phyloP scores from a whole-genome alignment of 192 early-diverging fungal genomes.

The Globomyces pollinis-pini region DNA sequence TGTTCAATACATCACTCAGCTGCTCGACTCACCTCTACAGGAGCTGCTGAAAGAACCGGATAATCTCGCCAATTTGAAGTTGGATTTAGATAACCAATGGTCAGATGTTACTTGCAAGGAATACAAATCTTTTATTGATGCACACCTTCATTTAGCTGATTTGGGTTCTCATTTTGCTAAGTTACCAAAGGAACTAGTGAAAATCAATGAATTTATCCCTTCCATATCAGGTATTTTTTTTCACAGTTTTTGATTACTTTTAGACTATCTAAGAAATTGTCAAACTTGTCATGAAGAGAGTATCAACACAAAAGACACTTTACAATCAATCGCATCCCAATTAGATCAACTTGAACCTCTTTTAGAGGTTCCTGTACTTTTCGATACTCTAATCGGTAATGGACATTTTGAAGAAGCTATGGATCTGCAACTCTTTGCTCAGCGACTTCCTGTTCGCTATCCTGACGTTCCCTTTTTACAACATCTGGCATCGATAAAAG shows the following conservation, averaged over 20 bases:
- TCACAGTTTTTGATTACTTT: too few species aligned
- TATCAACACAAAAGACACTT: not conserved
- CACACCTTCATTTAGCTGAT: not conserved
- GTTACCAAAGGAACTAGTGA: not conserved
- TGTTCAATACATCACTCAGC: not conserved
- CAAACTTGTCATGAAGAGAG: not conserved
- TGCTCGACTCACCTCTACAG: not conserved
- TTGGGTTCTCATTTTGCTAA: not conserved
- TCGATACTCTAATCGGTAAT: slow-evolving; percentile 74
- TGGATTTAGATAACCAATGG: slow-evolving; percentile 1
- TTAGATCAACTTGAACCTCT: slow-evolving; percentile 53
- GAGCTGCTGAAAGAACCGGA: not conserved
- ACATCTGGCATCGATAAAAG: slow-evolving; percentile 26
- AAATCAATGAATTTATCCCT: not conserved
- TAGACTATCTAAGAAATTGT: too few species aligned
- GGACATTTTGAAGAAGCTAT: slow-evolving; percentile 80
- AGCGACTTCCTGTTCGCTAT: slow-evolving; percentile 50
- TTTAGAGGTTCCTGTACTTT: slow-evolving; percentile 68
- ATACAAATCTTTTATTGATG: slow-evolving; percentile 1
- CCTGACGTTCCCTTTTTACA: slow-evolving; percentile 48
- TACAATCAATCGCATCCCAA: slow-evolving; percentile 7
- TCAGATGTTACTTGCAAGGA: slow-evolving; percentile 5
- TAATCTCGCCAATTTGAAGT: not conserved
- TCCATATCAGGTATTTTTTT: not conserved
- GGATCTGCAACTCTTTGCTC: slow-evolving; percentile 64